Evolutionary conservation across 768 basidiomycete species (phyloP).

Genomic region (Sistotremastrum niveocremeum): DNA sequence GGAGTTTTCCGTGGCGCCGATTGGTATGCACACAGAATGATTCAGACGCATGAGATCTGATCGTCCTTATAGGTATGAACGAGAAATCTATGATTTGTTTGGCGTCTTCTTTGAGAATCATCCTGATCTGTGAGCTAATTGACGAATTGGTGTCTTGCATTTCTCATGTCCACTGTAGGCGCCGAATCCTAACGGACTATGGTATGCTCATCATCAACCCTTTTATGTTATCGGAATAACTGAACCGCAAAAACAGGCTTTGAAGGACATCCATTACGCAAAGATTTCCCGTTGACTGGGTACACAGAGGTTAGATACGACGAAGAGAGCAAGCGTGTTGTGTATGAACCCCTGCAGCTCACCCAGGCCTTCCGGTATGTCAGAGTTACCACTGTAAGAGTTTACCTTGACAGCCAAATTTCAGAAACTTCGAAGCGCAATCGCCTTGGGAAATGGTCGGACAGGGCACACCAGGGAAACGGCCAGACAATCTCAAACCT

Average conservation of each 20-base stretch:
- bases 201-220: conserved; percentile 30
- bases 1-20: conserved; percentile 83
- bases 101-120: conserved; percentile 95
- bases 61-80: conserved; percentile 60
- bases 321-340: conserved; percentile 92
- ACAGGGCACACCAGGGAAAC: conserved; percentile 35
- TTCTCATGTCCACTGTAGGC: conserved; percentile 30
- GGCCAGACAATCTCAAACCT: conserved; percentile 64
- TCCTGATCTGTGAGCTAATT: conserved; percentile 73
- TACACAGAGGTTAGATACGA: conserved; percentile 97
- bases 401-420: background rate
- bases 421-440: conserved; percentile 83
- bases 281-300: conserved; percentile 98
- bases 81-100: conserved; percentile 96
- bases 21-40: conserved; percentile 41
- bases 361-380: conserved; percentile 93
- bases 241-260: conserved; percentile 42
- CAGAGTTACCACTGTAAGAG: background rate
- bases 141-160: background rate
- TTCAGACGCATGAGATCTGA: background rate
- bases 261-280: conserved; percentile 93
- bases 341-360: conserved; percentile 94
- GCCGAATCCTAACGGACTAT: conserved; percentile 96
- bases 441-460: conserved; percentile 97
- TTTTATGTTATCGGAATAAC: background rate